Evolutionary conservation across 495 filamentous ascomycete genomes (phyloP).

Genomic region (Apodospora peruviana): DNA sequence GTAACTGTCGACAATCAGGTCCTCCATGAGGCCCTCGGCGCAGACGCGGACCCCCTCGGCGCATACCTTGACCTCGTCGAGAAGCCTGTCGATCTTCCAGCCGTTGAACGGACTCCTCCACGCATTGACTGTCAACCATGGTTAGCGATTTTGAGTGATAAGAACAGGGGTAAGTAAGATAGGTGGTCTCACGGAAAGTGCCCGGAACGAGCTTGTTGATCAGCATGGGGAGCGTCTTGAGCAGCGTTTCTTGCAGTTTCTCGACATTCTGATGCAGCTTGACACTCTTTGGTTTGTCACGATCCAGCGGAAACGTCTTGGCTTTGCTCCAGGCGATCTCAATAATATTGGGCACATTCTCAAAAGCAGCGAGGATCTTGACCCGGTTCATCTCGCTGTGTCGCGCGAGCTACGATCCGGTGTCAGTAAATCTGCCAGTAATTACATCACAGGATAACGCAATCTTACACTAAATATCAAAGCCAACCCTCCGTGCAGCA

Average conservation of each 20-base stretch:
- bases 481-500: conserved; percentile 15
- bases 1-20: conserved; percentile 6
- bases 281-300: conserved; percentile 3
- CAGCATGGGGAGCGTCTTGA: conserved; percentile 1
- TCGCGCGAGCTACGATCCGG: conserved; percentile 2
- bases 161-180: too few species aligned
- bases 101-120: neutral
- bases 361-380: conserved; percentile 9
- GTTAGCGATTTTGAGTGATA: too few species aligned
- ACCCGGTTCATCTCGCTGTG: conserved; percentile 7
- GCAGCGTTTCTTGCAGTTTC: neutral
- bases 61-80: conserved; percentile 2
- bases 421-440: neutral
- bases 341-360: conserved; percentile 10
- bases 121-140: neutral
- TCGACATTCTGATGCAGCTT: conserved; percentile 1
- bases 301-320: conserved; percentile 1
- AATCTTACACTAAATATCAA: conserved; percentile 11
- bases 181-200: neutral
- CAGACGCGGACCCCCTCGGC: conserved; percentile 1
- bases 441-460: neutral
- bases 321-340: conserved; percentile 9
- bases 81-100: conserved; percentile 10
- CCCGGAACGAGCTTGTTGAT: conserved; percentile 9
- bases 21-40: conserved; percentile 7